Evolutionary conservation across 2,329 filamentous ascomycete genomes (phyloP).

Genomic region (Botryotinia globosa): DNA sequence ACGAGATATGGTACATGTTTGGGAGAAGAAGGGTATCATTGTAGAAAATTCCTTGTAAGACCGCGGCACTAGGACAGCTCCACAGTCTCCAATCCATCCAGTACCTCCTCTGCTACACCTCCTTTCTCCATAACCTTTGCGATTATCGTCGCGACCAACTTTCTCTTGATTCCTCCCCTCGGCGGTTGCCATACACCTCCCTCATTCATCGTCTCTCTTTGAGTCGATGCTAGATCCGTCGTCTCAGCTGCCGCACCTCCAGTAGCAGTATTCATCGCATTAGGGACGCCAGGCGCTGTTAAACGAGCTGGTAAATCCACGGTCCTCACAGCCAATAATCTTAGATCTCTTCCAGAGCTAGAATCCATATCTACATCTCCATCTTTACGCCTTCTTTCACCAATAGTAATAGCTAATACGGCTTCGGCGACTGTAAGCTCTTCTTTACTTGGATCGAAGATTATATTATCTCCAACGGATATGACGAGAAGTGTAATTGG

Average conservation of each 20-base stretch:
- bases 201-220: slow-evolving; percentile 53
- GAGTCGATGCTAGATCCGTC: slow-evolving; percentile 43
- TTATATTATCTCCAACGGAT: slow-evolving; percentile 79
- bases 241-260: slow-evolving; percentile 41
- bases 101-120: slow-evolving; percentile 81
- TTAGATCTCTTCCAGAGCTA: slow-evolving; percentile 44
- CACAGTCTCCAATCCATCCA: slow-evolving; percentile 75
- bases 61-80: slow-evolving; percentile 54
- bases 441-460: slow-evolving; percentile 89
- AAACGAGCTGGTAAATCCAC: slow-evolving; percentile 72
- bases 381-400: slow-evolving; percentile 42
- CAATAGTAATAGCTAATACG: slow-evolving; percentile 80
- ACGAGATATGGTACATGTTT: slow-evolving; percentile 5
- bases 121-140: slow-evolving; percentile 72
- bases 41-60: slow-evolving; percentile 20
- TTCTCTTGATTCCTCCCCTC: slow-evolving; percentile 76
- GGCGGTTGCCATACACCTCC: slow-evolving; percentile 85
- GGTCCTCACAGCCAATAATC: slow-evolving; percentile 66
- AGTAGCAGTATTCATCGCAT: slow-evolving; percentile 58
- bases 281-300: slow-evolving; percentile 68
- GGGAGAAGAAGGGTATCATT: slow-evolving; percentile 21
- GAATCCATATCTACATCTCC: slow-evolving; percentile 45
- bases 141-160: slow-evolving; percentile 70
- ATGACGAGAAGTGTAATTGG: slow-evolving; percentile 90
- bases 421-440: slow-evolving; percentile 91